Percentiles rank a stretch among this genome's conserved stretches.
phyloP scores from a whole-genome alignment of 2,329 filamentous ascomycete species.

The Alternaria arbusti region DNA sequence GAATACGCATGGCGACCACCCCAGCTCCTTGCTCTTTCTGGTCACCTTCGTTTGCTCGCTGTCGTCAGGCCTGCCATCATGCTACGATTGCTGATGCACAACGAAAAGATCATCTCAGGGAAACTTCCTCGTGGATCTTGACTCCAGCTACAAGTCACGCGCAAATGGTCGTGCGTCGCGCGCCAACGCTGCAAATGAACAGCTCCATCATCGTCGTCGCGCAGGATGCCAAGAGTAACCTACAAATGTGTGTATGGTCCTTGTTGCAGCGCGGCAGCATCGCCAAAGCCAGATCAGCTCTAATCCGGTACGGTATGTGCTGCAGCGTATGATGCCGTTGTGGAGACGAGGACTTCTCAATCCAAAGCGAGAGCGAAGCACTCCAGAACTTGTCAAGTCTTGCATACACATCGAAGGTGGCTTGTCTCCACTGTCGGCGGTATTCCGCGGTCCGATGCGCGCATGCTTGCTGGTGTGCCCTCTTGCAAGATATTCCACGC shows the following conservation, averaged over 20 bases:
- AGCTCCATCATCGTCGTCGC: not conserved
- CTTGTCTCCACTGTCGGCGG: not conserved
- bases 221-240: not conserved
- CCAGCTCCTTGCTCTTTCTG: not conserved
- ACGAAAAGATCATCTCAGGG: not conserved
- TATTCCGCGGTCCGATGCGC: not conserved
- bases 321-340: not conserved
- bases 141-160: not conserved
- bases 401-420: not conserved
- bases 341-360: not conserved
- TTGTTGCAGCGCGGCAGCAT: too few relatives aligned
- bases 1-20: not conserved
- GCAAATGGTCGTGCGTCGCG: not conserved
- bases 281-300: not conserved
- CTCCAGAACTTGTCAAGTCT: not conserved
- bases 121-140: not conserved
- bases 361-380: not conserved
- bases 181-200: not conserved
- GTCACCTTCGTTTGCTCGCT: not conserved
- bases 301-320: not conserved
- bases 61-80: not conserved
- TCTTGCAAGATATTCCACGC: not conserved
- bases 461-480: not conserved
- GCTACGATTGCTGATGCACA: not conserved
- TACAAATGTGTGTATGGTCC: not conserved